These are phyloP conservation scores for Fusarium keratoplasticum DNA, from an alignment of 2,329 filamentous ascomycete species.

Conservation along the genomic window DNA sequence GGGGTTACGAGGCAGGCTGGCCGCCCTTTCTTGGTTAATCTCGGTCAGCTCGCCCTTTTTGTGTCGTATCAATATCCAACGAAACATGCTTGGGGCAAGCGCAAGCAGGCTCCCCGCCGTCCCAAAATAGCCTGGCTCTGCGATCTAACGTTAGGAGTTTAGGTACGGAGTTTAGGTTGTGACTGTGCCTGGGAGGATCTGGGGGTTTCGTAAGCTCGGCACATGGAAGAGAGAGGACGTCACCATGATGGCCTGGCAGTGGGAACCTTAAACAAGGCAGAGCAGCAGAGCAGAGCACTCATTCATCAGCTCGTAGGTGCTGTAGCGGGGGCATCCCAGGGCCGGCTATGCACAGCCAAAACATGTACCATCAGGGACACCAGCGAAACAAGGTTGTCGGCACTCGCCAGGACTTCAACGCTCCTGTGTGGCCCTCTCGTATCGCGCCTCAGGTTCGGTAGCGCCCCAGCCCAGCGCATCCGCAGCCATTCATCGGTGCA, in stretches of 20 bases:
- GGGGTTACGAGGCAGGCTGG: not conserved
- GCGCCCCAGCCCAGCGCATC: not conserved
- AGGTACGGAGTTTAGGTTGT: not conserved
- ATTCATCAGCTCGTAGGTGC: not conserved
- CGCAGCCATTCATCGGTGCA: not conserved
- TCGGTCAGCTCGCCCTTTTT: not conserved
- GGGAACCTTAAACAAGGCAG: conserved; percentile 3
- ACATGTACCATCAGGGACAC: conserved; percentile 3
- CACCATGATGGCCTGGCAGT: conserved; percentile 16
- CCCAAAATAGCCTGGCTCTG: not conserved
- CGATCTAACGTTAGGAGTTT: not conserved
- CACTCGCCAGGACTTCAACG: not conserved
- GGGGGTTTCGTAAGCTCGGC: not conserved
- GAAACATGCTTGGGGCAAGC: not conserved
- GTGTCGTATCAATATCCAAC: not conserved
- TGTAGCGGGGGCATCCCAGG: conserved; percentile 6
- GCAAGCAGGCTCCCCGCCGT: not conserved
- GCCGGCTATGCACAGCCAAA: conserved; percentile 6
- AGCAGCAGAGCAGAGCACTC: not conserved
- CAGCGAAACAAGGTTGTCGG: conserved; percentile 7
- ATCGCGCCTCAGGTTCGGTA: not conserved
- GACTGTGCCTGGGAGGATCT: not conserved
- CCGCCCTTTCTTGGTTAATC: not conserved
- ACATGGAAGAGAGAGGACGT: conserved; percentile 11
- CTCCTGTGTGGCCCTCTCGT: conserved; percentile 2